A percentile compares a stretch with the other conserved stretches of the same genome.
phyloP scores from a whole-genome alignment of 2,329 filamentous ascomycete genomes.

The Dactylellina parvicollis region DNA sequence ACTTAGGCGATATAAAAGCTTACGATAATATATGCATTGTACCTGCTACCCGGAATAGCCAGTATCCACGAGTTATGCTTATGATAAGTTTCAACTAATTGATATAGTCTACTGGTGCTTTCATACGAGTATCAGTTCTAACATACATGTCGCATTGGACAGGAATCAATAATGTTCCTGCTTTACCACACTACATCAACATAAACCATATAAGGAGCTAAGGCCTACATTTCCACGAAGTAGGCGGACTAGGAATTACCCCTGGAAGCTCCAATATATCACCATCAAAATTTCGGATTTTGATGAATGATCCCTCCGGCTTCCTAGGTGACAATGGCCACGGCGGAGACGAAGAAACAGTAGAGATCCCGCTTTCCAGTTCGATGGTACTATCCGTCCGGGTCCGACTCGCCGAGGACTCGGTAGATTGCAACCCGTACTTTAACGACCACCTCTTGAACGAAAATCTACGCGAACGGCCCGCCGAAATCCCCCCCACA shows the following conservation, averaged over 20 bases:
- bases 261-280: conserved; percentile 7
- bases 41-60: too few species aligned
- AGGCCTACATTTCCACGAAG: conserved; percentile 12
- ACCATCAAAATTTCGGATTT: conserved; percentile 23
- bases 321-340: conserved; percentile 41
- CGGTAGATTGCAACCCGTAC: conserved; percentile 31
- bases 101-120: too few species aligned
- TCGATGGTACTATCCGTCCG: conserved; percentile 32
- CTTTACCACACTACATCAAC: neutral
- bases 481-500: conserved; percentile 15
- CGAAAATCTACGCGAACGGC: conserved; percentile 20
- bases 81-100: too few species aligned
- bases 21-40: neutral
- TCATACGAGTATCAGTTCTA: too few species aligned
- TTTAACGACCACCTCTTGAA: conserved; percentile 41
- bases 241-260: conserved; percentile 29
- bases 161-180: neutral
- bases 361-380: conserved; percentile 18
- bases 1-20: too few species aligned
- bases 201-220: neutral
- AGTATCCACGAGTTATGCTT: too few species aligned
- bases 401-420: conserved; percentile 13
- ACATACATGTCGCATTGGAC: too few species aligned
- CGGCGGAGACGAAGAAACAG: conserved; percentile 13
- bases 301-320: conserved; percentile 14